Conservation (phyloP, 2,329 filamentous ascomycete genomes). For the Aspergillus sp. region DNA sequence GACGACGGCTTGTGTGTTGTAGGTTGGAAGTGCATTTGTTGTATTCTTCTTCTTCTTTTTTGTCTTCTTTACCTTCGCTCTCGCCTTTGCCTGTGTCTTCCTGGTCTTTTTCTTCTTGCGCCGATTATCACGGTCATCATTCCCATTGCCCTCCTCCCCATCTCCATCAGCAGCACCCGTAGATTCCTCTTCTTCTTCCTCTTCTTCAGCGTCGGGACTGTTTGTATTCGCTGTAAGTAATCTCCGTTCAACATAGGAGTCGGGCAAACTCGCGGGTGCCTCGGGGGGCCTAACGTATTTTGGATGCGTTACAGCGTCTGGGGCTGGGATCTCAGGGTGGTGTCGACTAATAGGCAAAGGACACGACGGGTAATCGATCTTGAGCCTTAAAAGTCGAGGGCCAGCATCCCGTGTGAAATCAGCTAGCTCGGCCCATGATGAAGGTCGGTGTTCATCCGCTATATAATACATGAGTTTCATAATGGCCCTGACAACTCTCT, state of each 20-base stretch:
- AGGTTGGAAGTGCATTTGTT: too few relatives aligned
- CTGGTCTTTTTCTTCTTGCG: neutral
- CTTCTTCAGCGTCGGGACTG: too few relatives aligned
- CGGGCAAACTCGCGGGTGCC: conserved; percentile 5
- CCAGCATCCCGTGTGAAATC: conserved; percentile 22
- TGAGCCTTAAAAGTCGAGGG: conserved; percentile 23
- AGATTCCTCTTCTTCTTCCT: neutral
- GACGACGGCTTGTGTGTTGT: conserved; percentile 1
- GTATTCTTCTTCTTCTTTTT: too few relatives aligned
- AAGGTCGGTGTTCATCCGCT: conserved; percentile 13
- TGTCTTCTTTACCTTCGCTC: neutral
- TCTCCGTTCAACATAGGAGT: conserved; percentile 10
- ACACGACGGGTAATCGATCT: conserved; percentile 2
- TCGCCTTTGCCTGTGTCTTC: neutral
- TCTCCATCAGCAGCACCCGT: neutral
- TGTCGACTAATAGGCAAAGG: conserved; percentile 19
- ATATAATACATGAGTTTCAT: conserved; percentile 23
- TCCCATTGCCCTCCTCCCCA: neutral
- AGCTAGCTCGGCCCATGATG: conserved; percentile 8
- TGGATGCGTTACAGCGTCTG: neutral
- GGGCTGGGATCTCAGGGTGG: conserved; percentile 11
- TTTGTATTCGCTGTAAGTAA: conserved; percentile 4
- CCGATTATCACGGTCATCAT: too few relatives aligned
- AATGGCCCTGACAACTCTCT: conserved; percentile 4
- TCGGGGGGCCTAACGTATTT: conserved; percentile 9